Base-by-base conservation (phyloP, 2,329 filamentous ascomycete genomes). In the Claviceps capensis region DNA sequence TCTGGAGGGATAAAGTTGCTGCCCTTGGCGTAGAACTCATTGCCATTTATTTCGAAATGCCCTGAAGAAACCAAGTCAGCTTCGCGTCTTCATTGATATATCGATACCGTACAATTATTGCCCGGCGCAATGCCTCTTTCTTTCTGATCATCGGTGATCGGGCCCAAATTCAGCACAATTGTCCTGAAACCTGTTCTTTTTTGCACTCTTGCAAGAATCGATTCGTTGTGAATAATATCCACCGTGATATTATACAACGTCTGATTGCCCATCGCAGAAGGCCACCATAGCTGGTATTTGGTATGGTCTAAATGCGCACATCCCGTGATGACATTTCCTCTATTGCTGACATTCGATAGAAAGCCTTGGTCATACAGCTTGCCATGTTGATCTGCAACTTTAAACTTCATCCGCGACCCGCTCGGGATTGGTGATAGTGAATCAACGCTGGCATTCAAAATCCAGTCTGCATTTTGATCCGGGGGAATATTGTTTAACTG, bases 31-130 rank as follows among this genome's bases (percentile, higher is more conserved):
- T 81, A 84, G 57, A 84, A 80, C 13, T 78, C 74, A 48, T 77
- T 72, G 0, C 80, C 79, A 54, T 84, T 84, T 54, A 84, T 71
- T 60, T 83, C 78, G 56, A 84, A 83, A 59, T 83, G 78, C 78
- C 79, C 53, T 55, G 34, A 19, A 3, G 30, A 30, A 14, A n/a
- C 9, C 11, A 11, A 6, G 30, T 50, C n/a, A 50, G 49, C 17
- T 9, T 6, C 17, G 6, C 4, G 22, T 19, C n/a, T 30, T 9
- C 13, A 11, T 43, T 23, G 41, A 22, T 17, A 34, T 9, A 44
- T 48, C 11, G 41, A 6, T 9, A 13, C 14, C 38, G 11, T 42
- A 48, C 79, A 61, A 71, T n/a, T 74, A 71, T 54, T 60, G 1
- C 59, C 59, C 0, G 58, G 55, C 0, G 54, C 53, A 5, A 81